Conservation (phyloP, 2,329 filamentous ascomycete genomes). For the Fusarium irregulare region DNA sequence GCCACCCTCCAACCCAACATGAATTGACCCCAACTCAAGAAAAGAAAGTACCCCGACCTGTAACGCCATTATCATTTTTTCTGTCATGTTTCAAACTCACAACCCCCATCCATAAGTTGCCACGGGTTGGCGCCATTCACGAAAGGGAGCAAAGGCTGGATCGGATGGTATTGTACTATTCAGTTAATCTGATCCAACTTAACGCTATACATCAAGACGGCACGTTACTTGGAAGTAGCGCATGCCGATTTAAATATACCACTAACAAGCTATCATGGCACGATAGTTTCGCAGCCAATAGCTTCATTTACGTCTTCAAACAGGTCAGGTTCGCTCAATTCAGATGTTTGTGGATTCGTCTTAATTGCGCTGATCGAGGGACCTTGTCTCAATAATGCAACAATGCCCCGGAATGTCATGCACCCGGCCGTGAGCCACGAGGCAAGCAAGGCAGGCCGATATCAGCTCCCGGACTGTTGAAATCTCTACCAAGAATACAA, state of each 20-base stretch:
- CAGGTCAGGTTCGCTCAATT: background rate
- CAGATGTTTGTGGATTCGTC: background rate
- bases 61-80: constrained; percentile 7
- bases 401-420: constrained; percentile 33
- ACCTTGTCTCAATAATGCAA: constrained; percentile 27
- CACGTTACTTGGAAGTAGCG: constrained; percentile 5
- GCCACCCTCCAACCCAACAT: background rate
- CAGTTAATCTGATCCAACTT: background rate
- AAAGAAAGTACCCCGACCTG: constrained; percentile 5
- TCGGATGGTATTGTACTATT: background rate
- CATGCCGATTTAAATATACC: constrained; percentile 9
- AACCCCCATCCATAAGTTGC: background rate
- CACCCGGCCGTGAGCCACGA: constrained; percentile 34
- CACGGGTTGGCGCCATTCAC: background rate
- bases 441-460: constrained; percentile 15
- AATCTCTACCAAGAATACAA: constrained; percentile 14
- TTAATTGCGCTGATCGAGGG: background rate
- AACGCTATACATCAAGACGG: constrained; percentile 3
- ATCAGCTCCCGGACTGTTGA: constrained; percentile 20
- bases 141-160: background rate
- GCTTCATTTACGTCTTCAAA: background rate
- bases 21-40: constrained; percentile 1
- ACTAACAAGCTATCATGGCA: background rate
- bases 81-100: constrained; percentile 5
- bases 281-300: constrained; percentile 2